These are phyloP conservation scores for Clavispora asparagi DNA, from an alignment of 805 yeast species.

Conservation along the genomic window DNA sequence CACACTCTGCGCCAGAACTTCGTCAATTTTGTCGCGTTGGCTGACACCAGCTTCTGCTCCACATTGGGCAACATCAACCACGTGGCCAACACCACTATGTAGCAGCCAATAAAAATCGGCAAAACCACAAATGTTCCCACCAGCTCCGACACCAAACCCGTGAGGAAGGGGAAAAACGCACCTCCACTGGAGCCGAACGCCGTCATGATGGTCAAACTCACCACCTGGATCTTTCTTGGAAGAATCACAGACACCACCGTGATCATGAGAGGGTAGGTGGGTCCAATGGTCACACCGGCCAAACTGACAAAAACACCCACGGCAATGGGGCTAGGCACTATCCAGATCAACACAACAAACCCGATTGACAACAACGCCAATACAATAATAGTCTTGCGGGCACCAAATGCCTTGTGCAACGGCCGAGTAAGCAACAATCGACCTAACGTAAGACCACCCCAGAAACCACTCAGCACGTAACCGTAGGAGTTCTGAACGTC, in stretches of 20 bases:
- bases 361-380: conserved; percentile 9
- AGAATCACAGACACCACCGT: conserved; percentile 16
- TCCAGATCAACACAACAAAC: conserved; percentile 15
- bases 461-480: conserved; percentile 20
- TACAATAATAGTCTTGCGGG: conserved; percentile 11
- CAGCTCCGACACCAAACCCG: conserved; percentile 18
- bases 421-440: conserved; percentile 15
- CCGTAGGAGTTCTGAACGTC: conserved; percentile 15
- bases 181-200: conserved; percentile 24
- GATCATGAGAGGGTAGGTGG: conserved; percentile 20
- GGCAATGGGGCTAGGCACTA: conserved; percentile 7
- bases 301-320: conserved; percentile 15
- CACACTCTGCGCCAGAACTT: background rate
- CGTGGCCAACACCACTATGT: conserved; percentile 11
- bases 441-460: conserved; percentile 22
- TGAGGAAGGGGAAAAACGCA: conserved; percentile 19
- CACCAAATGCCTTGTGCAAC: conserved; percentile 14
- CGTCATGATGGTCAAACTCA: conserved; percentile 19
- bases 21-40: background rate
- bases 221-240: conserved; percentile 20
- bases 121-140: conserved; percentile 20
- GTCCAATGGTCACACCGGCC: conserved; percentile 18
- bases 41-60: conserved; percentile 4
- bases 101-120: conserved; percentile 17
- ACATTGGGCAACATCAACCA: conserved; percentile 17